Conservation (phyloP, 2,329 filamentous ascomycete genomes). For the Trichoderma sp. region DNA sequence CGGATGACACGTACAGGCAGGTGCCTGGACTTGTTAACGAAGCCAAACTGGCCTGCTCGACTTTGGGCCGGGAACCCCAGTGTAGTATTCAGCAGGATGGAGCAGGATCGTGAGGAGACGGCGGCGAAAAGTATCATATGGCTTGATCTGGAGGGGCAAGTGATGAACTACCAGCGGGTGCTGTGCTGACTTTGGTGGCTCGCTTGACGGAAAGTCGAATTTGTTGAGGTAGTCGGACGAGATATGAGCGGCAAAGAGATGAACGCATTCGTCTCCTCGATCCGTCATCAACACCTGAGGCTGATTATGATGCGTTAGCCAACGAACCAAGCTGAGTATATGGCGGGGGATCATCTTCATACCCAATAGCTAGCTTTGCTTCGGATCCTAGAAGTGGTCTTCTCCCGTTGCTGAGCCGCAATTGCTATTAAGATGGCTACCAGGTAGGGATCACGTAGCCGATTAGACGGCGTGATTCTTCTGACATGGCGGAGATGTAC, state of each 20-base stretch:
- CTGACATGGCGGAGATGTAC: not conserved
- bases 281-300: not conserved
- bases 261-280: not conserved
- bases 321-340: not conserved
- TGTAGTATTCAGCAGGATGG: not conserved
- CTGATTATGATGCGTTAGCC: not conserved
- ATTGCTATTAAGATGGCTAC: conserved; percentile 4
- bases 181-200: not conserved
- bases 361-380: not conserved
- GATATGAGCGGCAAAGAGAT: conserved; percentile 1
- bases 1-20: too few species aligned
- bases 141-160: not conserved
- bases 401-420: not conserved
- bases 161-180: not conserved
- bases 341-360: not conserved
- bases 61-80: too few species aligned
- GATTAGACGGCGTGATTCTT: not conserved
- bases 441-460: not conserved
- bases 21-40: too few species aligned
- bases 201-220: not conserved
- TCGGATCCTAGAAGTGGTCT: not conserved
- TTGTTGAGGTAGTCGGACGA: conserved; percentile 1
- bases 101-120: not conserved
- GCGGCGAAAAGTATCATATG: not conserved
- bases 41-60: too few species aligned